A percentile compares a stretch with the other conserved stretches of the same genome.
phyloP scores from a whole-genome alignment of 495 filamentous ascomycete genomes.

The Tuber calosporum region DNA sequence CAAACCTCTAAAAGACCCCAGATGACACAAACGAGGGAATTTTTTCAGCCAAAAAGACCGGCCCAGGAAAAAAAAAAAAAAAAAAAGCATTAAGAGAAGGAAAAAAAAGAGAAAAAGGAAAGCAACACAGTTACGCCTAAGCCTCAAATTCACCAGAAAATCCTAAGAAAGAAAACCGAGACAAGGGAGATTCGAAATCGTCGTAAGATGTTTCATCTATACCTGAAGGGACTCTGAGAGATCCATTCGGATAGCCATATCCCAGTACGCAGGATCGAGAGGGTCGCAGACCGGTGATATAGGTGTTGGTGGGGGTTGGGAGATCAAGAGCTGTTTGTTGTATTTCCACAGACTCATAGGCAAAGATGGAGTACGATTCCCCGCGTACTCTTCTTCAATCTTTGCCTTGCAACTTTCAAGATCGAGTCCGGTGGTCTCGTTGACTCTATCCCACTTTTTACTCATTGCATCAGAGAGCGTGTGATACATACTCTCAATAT shows the following conservation, averaged over 20 bases:
- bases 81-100: not conserved
- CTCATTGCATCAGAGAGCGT: constrained; percentile 4
- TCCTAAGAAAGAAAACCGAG: not conserved
- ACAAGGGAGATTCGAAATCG: not conserved
- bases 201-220: not conserved
- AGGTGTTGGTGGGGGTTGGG: not conserved
- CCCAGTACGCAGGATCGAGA: not conserved
- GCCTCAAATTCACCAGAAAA: not conserved
- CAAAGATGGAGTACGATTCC: not conserved
- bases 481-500: constrained; percentile 19
- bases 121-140: not conserved
- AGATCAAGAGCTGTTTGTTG: not conserved
- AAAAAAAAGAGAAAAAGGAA: not conserved
- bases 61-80: not conserved
- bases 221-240: not conserved
- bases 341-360: constrained; percentile 1
- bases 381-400: not conserved
- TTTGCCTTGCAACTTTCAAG: not conserved
- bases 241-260: not conserved
- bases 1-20: constrained; percentile 1
- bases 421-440: not conserved
- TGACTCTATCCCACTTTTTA: not conserved
- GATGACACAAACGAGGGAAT: not conserved
- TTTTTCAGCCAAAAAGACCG: not conserved
- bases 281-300: not conserved